Base-by-base conservation (phyloP, 208 protist species). In the Leishmania amazonensis region DNA sequence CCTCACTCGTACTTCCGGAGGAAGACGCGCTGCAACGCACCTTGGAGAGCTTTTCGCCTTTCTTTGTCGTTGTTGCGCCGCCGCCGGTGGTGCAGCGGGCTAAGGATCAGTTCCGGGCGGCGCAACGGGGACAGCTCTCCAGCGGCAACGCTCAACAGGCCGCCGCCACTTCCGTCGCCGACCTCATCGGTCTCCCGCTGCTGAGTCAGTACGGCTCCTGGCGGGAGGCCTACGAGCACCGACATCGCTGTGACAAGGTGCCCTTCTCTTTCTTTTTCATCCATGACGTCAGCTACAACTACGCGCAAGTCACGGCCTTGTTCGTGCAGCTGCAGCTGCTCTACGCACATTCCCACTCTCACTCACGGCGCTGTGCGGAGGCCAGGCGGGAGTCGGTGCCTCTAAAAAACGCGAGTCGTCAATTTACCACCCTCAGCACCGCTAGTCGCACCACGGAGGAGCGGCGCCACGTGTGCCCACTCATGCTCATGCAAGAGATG, bases 191-290 rank as follows among this genome's bases (percentile, higher is more conserved):
- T 17, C 74, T 96, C 51, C 93, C 93, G 7, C 57, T 98, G 24
- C 92, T 95, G 73, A 96, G 90, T 76, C 95, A 98, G 81, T 98
- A 93, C 75, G 85, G 86, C 24, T 95, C 95, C 38, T 98, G 95
- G 93, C 71, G 87, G 3, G 95, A 98, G 81, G 81, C 93, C 21
- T 98, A 94, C 84, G 86, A 95, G 84, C 84, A 96, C 80, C 92
- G 95, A 38, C 89, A 88, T 60, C 76, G 78, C 21, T 98, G 95
- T 92, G 31, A 60, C 65, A 88, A 88, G 68, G 81, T 88, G 4
- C 93, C 95, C 40, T 95, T 95, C 72, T 91, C 88, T 73, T 98
- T 94, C 85, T 98, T 97, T 60, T 83, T 98, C 21, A 84, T 96
- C 51, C 87, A 96, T 77, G 95, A 98, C 75, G 68, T 72, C 38